Base-by-base conservation (phyloP, 129 eudicot species). In the Rutidosis leptorrhynchoides region DNA sequence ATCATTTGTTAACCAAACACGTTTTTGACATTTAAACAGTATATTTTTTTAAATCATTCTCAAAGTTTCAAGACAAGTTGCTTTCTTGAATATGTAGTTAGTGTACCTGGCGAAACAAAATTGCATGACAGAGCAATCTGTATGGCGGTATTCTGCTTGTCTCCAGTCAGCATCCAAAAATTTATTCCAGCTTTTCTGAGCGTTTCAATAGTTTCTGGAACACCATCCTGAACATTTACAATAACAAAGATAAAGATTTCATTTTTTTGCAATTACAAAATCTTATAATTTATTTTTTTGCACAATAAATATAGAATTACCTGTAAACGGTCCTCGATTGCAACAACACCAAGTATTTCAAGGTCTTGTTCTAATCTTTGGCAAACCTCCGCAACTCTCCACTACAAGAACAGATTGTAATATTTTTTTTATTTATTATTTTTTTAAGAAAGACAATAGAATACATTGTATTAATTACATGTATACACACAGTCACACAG, bases 151-250 rank as follows among this genome's bases (percentile, higher is more conserved):
- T 77, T 78, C 77, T 88, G 91, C 79, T 93, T 93, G 92, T 93
- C 98, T 61, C 98, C 98, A 74, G 98, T 93, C 71, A 93, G 83
- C 98, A 93, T 93, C 98, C 98, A 93, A 78, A 88, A 93, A 77
- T 88, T 93, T 63, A 93, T 88, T 37, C 98, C 98, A 32, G 98
- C 98, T 83, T 81, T 82, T 70, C 98, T 76, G 51, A 93, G 95
- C 8, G 88, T 86, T 58, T 82, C 90, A 60, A 93, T 93, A 37
- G 98, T 86, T 67, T 93, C 95, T 17, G 98, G 98, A 67, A 93
- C 98, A 71, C 95, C 96, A 43, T 88, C 96, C 98, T 93, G 80
- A 16, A 67, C 54, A 69, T 25, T 28, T 64, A 51, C 48, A 40
- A n/a, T n/a, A n/a, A n/a, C n/a, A n/a, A n/a, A 71, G 45, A 46